These are phyloP conservation scores for Acephala macrosclerotiorum DNA, from an alignment of 2,329 filamentous ascomycete genomes.

Conservation along the genomic window DNA sequence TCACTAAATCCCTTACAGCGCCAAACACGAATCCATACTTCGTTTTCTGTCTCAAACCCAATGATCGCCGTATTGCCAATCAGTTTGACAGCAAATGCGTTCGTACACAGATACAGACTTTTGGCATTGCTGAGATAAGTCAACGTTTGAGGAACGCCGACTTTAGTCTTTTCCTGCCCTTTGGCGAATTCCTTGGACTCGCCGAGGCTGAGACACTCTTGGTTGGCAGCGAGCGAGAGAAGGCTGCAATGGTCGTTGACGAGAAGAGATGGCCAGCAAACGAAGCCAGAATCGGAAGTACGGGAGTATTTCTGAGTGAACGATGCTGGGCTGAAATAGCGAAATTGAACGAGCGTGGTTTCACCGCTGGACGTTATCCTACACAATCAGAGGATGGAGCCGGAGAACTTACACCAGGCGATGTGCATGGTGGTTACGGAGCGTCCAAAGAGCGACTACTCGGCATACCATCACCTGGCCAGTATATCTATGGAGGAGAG, in stretches of 20 bases:
- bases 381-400: constrained; percentile 61
- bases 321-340: constrained; percentile 93
- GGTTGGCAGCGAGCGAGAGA: constrained; percentile 91
- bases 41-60: constrained; percentile 96
- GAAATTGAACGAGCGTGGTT: constrained; percentile 70
- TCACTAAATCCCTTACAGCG: constrained; percentile 84
- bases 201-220: constrained; percentile 84
- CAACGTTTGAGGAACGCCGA: constrained; percentile 91
- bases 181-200: constrained; percentile 91
- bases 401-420: constrained; percentile 66
- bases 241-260: constrained; percentile 89
- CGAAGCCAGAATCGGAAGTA: constrained; percentile 88
- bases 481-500: constrained; percentile 74
- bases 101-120: constrained; percentile 89
- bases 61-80: constrained; percentile 95
- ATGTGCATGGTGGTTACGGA: constrained; percentile 59
- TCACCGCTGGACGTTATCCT: constrained; percentile 60
- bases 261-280: constrained; percentile 92
- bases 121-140: constrained; percentile 96
- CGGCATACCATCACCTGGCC: constrained; percentile 58
- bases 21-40: constrained; percentile 93
- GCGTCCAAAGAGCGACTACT: constrained; percentile 68
- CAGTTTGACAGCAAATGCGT: constrained; percentile 99
- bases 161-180: constrained; percentile 94
- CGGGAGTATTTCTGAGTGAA: constrained; percentile 95